Evolutionary conservation across 805 yeast species (phyloP).

Genomic region (Myxozyma mucilagina): DNA sequence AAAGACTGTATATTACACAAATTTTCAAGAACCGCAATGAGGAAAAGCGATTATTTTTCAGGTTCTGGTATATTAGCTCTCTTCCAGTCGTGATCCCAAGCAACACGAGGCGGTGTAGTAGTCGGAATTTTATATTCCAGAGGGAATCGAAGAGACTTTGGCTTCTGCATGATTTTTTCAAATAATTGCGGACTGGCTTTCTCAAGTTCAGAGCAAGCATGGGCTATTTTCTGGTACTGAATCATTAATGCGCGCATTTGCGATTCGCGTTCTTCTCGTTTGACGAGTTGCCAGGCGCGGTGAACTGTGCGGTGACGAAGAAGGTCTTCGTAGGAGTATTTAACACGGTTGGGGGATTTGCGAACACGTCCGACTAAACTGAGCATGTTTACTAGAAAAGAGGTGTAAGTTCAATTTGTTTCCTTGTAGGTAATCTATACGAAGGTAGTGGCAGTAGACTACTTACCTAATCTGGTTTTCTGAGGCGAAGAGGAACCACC

Average conservation of each 20-base stretch:
- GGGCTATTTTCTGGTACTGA: conserved; percentile 65
- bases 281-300: conserved; percentile 74
- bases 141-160: conserved; percentile 64
- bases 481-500: conserved; percentile 42
- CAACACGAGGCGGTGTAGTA: conserved; percentile 77
- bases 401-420: conserved; percentile 48
- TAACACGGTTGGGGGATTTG: conserved; percentile 82
- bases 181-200: conserved; percentile 52
- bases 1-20: neutral
- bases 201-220: conserved; percentile 70
- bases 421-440: neutral
- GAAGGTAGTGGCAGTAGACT: neutral
- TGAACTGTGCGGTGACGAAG: conserved; percentile 80
- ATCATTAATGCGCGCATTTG: conserved; percentile 42
- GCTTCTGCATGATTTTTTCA: conserved; percentile 54
- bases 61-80: conserved; percentile 10
- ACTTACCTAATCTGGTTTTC: conserved; percentile 14
- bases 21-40: neutral
- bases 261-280: conserved; percentile 52
- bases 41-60: neutral
- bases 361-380: conserved; percentile 83
- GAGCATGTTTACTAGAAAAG: conserved; percentile 54
- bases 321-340: conserved; percentile 74
- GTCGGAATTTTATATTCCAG: conserved; percentile 85
- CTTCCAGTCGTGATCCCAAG: conserved; percentile 64